Evolutionary conservation across 2,329 filamentous ascomycete genomes (phyloP).

Genomic region (Stagonosporopsis tanaceti): DNA sequence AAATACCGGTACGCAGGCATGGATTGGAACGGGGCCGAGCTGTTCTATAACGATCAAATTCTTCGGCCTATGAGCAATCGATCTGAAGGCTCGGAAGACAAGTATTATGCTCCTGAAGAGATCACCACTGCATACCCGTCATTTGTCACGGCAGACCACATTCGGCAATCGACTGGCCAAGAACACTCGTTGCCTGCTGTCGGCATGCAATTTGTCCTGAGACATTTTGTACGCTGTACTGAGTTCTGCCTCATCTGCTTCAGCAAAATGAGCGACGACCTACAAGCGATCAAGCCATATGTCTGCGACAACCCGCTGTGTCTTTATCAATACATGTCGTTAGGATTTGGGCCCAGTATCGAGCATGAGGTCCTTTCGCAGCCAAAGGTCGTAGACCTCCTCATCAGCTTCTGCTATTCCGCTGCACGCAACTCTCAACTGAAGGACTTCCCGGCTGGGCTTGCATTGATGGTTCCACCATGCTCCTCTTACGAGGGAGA

Average conservation of each 20-base stretch:
- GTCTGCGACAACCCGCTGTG: slow-evolving; percentile 81
- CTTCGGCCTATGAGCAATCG: slow-evolving; percentile 33
- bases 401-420: slow-evolving; percentile 81
- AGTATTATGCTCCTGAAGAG: slow-evolving; percentile 49
- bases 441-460: slow-evolving; percentile 64
- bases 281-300: slow-evolving; percentile 75
- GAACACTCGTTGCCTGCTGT: slow-evolving; percentile 63
- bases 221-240: slow-evolving; percentile 80
- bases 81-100: slow-evolving; percentile 47
- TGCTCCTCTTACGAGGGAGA: slow-evolving; percentile 26
- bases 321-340: slow-evolving; percentile 84
- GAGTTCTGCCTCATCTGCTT: slow-evolving; percentile 91
- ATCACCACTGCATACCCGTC: slow-evolving; percentile 51
- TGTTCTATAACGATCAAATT: slow-evolving; percentile 60
- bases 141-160: slow-evolving; percentile 61
- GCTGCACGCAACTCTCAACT: slow-evolving; percentile 58
- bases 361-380: slow-evolving; percentile 84
- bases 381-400: slow-evolving; percentile 82
- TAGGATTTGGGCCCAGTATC: slow-evolving; percentile 85
- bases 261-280: slow-evolving; percentile 67
- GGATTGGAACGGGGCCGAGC: slow-evolving; percentile 74
- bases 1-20: slow-evolving; percentile 64
- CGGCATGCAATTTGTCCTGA: slow-evolving; percentile 77
- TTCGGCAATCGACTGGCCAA: slow-evolving; percentile 45
- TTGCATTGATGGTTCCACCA: slow-evolving; percentile 62